Evolutionary conservation across 495 filamentous ascomycete species (phyloP).

Genomic region (Neurospora cerealis): DNA sequence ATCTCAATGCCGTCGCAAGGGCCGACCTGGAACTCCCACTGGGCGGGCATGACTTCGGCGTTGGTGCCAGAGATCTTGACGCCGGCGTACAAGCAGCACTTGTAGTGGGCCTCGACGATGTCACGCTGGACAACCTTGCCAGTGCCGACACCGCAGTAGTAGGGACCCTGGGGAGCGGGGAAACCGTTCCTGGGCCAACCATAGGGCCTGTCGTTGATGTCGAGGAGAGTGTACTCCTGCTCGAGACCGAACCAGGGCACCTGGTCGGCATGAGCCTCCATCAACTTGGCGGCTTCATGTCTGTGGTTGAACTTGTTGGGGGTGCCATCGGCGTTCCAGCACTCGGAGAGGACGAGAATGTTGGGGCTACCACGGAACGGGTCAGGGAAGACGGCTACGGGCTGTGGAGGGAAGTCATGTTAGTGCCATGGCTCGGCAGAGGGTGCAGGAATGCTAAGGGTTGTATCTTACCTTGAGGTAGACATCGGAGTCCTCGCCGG

Average conservation of each 20-base stretch:
- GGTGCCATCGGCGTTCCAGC: constrained; percentile 90
- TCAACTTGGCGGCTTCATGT: constrained; percentile 53
- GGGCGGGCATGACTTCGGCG: constrained; percentile 86
- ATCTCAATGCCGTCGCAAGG: constrained; percentile 86
- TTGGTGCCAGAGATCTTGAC: constrained; percentile 97
- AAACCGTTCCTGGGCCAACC: constrained; percentile 92
- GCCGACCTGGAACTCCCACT: constrained; percentile 99
- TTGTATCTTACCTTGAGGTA: constrained; percentile 48
- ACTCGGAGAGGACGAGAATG: constrained; percentile 94
- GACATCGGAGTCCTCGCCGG: constrained; percentile 95
- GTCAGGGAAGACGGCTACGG: constrained; percentile 63
- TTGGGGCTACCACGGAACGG: constrained; percentile 78
- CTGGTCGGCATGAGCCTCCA: constrained; percentile 75
- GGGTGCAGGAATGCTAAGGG: too few relatives aligned
- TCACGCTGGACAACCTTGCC: constrained; percentile 98
- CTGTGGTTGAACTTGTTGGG: constrained; percentile 99
- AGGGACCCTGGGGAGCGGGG: constrained; percentile 88
- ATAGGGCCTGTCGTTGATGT: constrained; percentile 75
- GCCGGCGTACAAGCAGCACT: constrained; percentile 84
- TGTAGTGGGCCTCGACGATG: constrained; percentile 97
- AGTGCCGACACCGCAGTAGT: constrained; percentile 98
- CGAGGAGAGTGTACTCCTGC: constrained; percentile 70
- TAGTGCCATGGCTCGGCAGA: not conserved
- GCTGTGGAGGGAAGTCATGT: constrained; percentile 34
- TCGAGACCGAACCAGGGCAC: constrained; percentile 97